phyloP scores from a whole-genome alignment of 2,329 filamentous ascomycete genomes.

The Diplodia sapinea region DNA sequence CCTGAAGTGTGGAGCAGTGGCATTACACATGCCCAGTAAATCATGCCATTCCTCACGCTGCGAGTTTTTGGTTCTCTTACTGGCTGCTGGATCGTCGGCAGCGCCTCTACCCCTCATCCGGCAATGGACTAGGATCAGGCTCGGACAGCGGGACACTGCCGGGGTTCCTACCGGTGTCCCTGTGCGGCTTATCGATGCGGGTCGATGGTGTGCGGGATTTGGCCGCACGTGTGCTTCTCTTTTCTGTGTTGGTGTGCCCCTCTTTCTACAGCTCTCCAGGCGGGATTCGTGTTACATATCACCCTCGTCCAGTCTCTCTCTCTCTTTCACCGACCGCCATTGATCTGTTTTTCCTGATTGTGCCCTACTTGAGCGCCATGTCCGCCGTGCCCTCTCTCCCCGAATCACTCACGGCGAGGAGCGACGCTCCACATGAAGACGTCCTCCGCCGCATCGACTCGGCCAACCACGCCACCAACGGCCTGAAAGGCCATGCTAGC shows the following conservation, averaged over 20 bases:
- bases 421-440: slow-evolving; percentile 33
- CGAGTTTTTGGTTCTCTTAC: neutral
- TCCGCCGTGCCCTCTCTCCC: slow-evolving; percentile 43
- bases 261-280: neutral
- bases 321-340: neutral
- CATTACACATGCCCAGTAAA: neutral
- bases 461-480: slow-evolving; percentile 27
- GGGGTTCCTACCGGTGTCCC: slow-evolving; percentile 1
- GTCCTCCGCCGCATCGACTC: slow-evolving; percentile 24
- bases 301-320: neutral
- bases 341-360: neutral
- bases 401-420: slow-evolving; percentile 20
- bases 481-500: slow-evolving; percentile 22
- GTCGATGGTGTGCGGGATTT: neutral
- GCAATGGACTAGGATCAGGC: neutral
- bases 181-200: slow-evolving; percentile 1
- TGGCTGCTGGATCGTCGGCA: neutral
- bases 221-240: neutral
- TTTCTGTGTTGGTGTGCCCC: slow-evolving; percentile 6
- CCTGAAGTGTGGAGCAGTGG: neutral
- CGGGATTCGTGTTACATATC: neutral
- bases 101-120: neutral
- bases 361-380: slow-evolving; percentile 34
- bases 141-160: neutral
- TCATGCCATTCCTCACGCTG: neutral